Evolutionary conservation across 2,329 filamentous ascomycete genomes (phyloP).

Genomic region (Penicillium thymicola): DNA sequence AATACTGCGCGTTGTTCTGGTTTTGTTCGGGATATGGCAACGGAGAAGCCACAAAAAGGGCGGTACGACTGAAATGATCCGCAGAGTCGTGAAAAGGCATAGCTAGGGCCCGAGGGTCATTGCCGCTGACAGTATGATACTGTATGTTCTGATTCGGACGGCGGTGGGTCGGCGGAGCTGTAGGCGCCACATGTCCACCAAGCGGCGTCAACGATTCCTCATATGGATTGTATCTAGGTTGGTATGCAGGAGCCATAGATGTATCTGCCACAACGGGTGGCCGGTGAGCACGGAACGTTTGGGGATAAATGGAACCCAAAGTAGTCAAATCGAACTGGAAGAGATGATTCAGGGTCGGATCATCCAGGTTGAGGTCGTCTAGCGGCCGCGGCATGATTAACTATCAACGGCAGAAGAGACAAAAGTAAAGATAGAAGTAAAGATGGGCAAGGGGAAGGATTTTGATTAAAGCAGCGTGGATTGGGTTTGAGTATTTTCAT

Average conservation of each 20-base stretch:
- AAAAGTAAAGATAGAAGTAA: background rate
- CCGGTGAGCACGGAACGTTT: background rate
- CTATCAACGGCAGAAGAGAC: background rate
- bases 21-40: background rate
- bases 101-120: background rate
- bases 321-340: background rate
- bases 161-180: background rate
- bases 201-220: background rate
- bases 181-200: background rate
- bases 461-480: background rate
- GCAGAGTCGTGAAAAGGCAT: background rate
- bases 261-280: background rate
- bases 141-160: background rate
- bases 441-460: background rate
- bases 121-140: background rate
- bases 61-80: background rate
- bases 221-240: background rate
- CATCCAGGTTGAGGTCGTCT: background rate
- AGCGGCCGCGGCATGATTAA: background rate
- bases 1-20: background rate
- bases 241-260: background rate
- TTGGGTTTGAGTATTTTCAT: background rate
- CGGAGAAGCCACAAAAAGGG: background rate
- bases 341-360: background rate
- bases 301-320: background rate